phyloP scores from a whole-genome alignment of 208 protist genomes.

The Phytomonas serpens region DNA sequence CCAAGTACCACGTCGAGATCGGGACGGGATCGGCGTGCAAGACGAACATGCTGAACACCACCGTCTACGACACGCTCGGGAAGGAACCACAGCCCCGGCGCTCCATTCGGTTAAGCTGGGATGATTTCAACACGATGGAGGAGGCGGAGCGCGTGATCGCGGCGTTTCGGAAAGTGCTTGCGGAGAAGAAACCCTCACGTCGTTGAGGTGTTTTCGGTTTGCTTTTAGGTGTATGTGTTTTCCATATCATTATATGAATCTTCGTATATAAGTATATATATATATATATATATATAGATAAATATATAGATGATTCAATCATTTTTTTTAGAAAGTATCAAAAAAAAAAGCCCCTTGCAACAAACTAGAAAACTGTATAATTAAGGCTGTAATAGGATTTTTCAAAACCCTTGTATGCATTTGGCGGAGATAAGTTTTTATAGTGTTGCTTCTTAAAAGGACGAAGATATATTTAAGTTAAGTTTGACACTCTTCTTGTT shows the following conservation, averaged over 20 bases:
- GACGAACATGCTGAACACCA: slow-evolving; percentile 55
- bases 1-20: slow-evolving; percentile 63
- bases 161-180: slow-evolving; percentile 38
- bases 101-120: slow-evolving; percentile 69
- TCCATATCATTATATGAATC: neutral
- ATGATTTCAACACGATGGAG: slow-evolving; percentile 50
- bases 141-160: slow-evolving; percentile 46
- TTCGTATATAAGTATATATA: neutral
- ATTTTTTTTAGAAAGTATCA: neutral
- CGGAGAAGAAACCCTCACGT: slow-evolving; percentile 22
- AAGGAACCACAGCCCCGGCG: slow-evolving; percentile 41
- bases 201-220: neutral
- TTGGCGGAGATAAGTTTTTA: no score
- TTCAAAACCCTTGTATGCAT: no score
- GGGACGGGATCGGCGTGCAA: slow-evolving; percentile 79
- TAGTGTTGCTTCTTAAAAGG: neutral
- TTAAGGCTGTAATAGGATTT: no score
- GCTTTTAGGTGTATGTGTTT: neutral
- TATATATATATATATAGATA: no score
- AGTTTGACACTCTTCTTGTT: no score
- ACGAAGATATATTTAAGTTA: no score
- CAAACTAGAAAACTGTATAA: no score
- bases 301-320: slow-evolving; percentile 1
- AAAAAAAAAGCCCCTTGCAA: neutral
- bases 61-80: slow-evolving; percentile 73